These are phyloP conservation scores for Yamagishiella unicocca DNA, from an alignment of 139 green algal species.

Conservation along the genomic window DNA sequence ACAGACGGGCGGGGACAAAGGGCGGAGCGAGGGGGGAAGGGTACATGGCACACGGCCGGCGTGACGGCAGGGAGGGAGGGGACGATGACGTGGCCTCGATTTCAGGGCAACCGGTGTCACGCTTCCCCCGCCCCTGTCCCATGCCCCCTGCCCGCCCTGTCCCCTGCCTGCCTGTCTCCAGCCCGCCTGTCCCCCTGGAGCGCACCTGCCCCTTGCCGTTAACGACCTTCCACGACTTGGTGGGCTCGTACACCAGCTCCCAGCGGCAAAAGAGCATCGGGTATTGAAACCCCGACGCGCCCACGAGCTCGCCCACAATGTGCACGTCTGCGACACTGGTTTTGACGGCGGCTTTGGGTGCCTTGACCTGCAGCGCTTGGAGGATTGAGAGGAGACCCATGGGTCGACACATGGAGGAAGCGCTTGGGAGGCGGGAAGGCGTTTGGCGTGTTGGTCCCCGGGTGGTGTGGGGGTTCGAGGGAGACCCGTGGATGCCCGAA, in stretches of 20 bases:
- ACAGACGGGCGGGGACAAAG: neutral
- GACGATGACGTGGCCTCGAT: neutral
- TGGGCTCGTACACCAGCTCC: constrained; percentile 51
- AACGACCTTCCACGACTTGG: constrained; percentile 51
- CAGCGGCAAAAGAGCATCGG: constrained; percentile 50
- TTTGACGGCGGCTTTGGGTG: neutral
- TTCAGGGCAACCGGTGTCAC: neutral
- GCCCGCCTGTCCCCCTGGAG: neutral
- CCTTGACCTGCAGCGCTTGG: neutral
- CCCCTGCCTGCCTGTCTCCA: neutral
- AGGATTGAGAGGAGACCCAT: too few relatives aligned
- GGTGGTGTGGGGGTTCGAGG: too few relatives aligned
- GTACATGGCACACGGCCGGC: too few relatives aligned
- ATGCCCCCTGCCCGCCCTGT: neutral
- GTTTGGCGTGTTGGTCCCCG: too few relatives aligned
- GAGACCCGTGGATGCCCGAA: too few relatives aligned
- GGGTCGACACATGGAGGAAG: too few relatives aligned
- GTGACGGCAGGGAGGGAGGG: neutral
- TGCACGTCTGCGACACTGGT: constrained; percentile 24
- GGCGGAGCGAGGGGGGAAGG: neutral
- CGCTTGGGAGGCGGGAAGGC: too few relatives aligned
- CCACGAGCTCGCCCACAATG: constrained; percentile 53
- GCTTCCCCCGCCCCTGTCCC: neutral
- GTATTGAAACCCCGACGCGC: constrained; percentile 37
- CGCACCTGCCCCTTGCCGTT: neutral